These are phyloP conservation scores for Sicyos edulis DNA, from an alignment of 306 rosid genomes.

Conservation along the genomic window DNA sequence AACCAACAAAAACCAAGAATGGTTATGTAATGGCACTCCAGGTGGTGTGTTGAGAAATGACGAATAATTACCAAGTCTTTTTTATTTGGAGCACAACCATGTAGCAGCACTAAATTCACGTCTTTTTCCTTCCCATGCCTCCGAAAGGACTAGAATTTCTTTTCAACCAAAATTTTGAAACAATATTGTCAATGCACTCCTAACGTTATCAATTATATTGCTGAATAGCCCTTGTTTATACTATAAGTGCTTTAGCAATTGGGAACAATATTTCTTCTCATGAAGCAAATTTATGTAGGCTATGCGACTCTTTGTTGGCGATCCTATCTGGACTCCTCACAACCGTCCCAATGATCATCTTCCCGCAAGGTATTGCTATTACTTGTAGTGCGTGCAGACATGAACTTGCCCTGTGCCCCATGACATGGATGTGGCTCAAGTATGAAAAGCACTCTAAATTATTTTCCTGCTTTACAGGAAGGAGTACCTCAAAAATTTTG, in stretches of 20 bases:
- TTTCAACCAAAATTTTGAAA: too few relatives aligned
- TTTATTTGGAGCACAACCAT: neutral
- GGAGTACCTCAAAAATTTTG: constrained; percentile 57
- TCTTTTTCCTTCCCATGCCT: neutral
- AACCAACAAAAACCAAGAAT: neutral
- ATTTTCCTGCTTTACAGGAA: constrained; percentile 44
- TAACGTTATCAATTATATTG: neutral
- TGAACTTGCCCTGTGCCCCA: neutral
- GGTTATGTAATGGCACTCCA: neutral
- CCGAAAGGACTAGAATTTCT: neutral
- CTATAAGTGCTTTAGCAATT: too few relatives aligned
- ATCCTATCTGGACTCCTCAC: constrained; percentile 94
- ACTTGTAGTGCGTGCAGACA: constrained; percentile 4
- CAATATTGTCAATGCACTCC: neutral
- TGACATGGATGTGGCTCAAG: neutral
- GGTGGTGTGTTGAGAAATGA: too few relatives aligned
- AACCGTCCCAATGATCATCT: constrained; percentile 97
- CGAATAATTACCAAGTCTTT: neutral
- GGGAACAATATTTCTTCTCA: constrained; percentile 15
- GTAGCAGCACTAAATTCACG: neutral
- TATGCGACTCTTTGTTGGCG: constrained; percentile 85
- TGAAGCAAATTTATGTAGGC: constrained; percentile 40
- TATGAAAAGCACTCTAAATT: neutral
- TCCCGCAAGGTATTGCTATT: constrained; percentile 73
- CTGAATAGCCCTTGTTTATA: neutral